Conservation (phyloP, 805 yeast genomes). For the Hanseniaspora mollemarum region DNA sequence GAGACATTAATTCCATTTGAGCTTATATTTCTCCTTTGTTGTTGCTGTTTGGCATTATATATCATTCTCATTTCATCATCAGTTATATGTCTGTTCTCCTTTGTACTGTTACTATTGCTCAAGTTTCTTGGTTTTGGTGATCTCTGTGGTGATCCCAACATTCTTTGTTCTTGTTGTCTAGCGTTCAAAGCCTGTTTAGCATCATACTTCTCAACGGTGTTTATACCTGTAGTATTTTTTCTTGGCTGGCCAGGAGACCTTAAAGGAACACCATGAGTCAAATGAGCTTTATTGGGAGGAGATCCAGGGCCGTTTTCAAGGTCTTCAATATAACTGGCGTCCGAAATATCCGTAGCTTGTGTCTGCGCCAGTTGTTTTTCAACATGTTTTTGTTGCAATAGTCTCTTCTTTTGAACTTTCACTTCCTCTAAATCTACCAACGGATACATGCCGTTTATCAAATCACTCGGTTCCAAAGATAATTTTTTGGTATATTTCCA, state of each 20-base stretch:
- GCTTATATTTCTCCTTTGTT: constrained; percentile 13
- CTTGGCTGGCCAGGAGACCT: constrained; percentile 97
- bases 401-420: constrained; percentile 39
- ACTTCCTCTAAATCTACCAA: constrained; percentile 52
- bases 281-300: constrained; percentile 25
- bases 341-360: constrained; percentile 25
- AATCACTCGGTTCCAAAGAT: constrained; percentile 52
- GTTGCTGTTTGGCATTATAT: constrained; percentile 16
- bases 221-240: constrained; percentile 37
- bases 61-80: constrained; percentile 15
- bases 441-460: constrained; percentile 57
- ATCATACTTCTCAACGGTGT: constrained; percentile 26
- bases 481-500: constrained; percentile 89
- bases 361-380: constrained; percentile 19
- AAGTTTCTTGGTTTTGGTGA: constrained; percentile 15
- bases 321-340: constrained; percentile 29
- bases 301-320: constrained; percentile 26
- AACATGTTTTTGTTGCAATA: constrained; percentile 29
- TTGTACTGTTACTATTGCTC: constrained; percentile 10
- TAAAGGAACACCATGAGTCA: constrained; percentile 71
- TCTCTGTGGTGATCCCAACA: constrained; percentile 15
- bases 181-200: constrained; percentile 14
- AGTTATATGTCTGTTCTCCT: constrained; percentile 9
- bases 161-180: constrained; percentile 13
- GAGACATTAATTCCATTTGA: neutral